Evolutionary conservation across 495 filamentous ascomycete species (phyloP).

Genomic region (Penicillium robsamsonii): DNA sequence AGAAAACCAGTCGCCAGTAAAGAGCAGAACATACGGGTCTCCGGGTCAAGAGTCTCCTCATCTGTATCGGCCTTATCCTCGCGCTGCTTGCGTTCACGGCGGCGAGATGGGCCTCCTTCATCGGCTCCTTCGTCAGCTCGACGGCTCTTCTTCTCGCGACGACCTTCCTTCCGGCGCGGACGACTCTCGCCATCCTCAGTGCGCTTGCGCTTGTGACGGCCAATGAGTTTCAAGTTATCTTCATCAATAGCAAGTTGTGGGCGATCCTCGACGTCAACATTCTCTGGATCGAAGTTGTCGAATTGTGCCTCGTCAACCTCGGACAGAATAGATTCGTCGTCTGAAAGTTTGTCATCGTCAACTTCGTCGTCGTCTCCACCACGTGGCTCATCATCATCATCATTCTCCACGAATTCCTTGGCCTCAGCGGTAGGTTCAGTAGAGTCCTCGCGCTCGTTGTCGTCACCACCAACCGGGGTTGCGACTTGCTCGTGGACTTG

Average conservation of each 20-base stretch:
- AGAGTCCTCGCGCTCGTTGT: slow-evolving; percentile 22
- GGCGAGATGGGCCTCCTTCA: slow-evolving; percentile 54
- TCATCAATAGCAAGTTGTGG: slow-evolving; percentile 82
- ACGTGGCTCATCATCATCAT: slow-evolving; percentile 13
- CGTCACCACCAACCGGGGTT: slow-evolving; percentile 27
- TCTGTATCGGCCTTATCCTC: slow-evolving; percentile 53
- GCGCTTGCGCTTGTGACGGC: slow-evolving; percentile 79
- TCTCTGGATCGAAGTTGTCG: slow-evolving; percentile 80
- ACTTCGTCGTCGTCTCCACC: slow-evolving; percentile 22
- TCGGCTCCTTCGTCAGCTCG: slow-evolving; percentile 52
- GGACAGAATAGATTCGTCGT: slow-evolving; percentile 82
- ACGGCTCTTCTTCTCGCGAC: slow-evolving; percentile 74
- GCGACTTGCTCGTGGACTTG: slow-evolving; percentile 26
- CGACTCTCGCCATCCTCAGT: slow-evolving; percentile 55
- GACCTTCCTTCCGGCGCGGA: slow-evolving; percentile 71
- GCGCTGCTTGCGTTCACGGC: slow-evolving; percentile 50
- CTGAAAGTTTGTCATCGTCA: slow-evolving; percentile 53
- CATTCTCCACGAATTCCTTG: slow-evolving; percentile 9
- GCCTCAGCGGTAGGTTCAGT: slow-evolving; percentile 16
- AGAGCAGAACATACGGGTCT: slow-evolving; percentile 43
- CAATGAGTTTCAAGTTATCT: slow-evolving; percentile 72
- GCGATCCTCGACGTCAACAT: slow-evolving; percentile 72
- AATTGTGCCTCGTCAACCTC: slow-evolving; percentile 96
- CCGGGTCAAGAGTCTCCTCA: slow-evolving; percentile 60
- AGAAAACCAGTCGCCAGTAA: not conserved